Evolutionary conservation across 2,329 filamentous ascomycete genomes (phyloP).

Genomic region (Teratosphaeria epicoccoides): DNA sequence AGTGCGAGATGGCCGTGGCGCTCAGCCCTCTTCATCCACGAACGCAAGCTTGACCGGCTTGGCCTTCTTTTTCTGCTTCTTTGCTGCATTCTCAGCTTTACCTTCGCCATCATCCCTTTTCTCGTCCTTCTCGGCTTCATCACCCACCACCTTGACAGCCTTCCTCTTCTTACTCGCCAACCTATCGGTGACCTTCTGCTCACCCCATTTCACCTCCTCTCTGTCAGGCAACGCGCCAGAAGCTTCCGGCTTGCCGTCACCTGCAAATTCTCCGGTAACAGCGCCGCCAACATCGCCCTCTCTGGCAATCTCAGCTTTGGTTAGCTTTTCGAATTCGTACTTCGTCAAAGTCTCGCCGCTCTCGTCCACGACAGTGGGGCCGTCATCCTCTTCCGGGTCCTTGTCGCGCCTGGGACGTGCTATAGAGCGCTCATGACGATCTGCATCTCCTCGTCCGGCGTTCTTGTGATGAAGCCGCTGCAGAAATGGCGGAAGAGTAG

Average conservation of each 20-base stretch:
- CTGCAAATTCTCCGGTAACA: constrained; percentile 12
- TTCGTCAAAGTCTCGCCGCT: constrained; percentile 52
- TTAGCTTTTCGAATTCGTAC: constrained; percentile 39
- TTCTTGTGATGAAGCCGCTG: constrained; percentile 42
- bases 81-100: constrained; percentile 2
- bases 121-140: constrained; percentile 14
- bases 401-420: constrained; percentile 39
- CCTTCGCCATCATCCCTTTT: not conserved
- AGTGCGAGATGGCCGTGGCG: not conserved
- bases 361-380: constrained; percentile 61
- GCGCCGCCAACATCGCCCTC: constrained; percentile 7
- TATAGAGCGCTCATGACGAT: constrained; percentile 35
- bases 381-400: constrained; percentile 66
- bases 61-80: constrained; percentile 27
- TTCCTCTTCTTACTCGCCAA: constrained; percentile 27
- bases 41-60: constrained; percentile 28
- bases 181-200: constrained; percentile 14
- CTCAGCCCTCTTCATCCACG: constrained; percentile 18
- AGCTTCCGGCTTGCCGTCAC: constrained; percentile 8
- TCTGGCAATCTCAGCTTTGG: constrained; percentile 9
- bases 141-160: constrained; percentile 24
- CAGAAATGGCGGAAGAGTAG: constrained; percentile 38
- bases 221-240: constrained; percentile 15
- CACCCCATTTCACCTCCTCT: constrained; percentile 5
- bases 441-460: constrained; percentile 36